phyloP scores from a whole-genome alignment of 2,329 filamentous ascomycete species.

The Parastagonospora avenae region DNA sequence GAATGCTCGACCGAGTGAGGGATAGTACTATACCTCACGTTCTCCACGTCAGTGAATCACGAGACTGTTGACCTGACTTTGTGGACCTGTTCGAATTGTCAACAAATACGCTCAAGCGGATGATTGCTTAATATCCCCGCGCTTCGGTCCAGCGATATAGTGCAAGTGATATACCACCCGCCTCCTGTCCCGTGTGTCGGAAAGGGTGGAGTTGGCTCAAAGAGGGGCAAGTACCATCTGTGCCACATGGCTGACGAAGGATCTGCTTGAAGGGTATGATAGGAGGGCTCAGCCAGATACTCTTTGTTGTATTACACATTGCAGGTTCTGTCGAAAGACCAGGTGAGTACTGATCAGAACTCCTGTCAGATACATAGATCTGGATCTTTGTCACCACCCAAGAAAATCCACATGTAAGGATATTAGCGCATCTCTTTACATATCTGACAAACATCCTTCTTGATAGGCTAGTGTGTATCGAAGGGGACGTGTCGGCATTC shows the following conservation, averaged over 20 bases:
- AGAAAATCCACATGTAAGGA: too few relatives aligned
- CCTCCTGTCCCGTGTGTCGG: background rate
- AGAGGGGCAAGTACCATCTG: background rate
- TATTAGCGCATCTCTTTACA: background rate
- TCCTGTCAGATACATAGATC: too few relatives aligned
- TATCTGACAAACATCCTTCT: background rate
- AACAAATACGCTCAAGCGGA: background rate
- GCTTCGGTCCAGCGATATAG: conserved; percentile 1
- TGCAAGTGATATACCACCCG: background rate
- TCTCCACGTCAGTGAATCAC: background rate
- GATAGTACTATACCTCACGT: too few relatives aligned
- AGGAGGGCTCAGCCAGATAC: background rate
- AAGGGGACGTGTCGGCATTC: background rate
- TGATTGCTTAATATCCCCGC: background rate
- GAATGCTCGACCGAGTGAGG: too few relatives aligned
- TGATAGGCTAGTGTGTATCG: background rate
- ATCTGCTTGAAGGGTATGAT: background rate
- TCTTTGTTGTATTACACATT: conserved; percentile 2
- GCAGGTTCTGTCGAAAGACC: background rate
- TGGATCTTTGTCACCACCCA: too few relatives aligned
- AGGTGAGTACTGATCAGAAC: background rate
- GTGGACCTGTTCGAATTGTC: background rate
- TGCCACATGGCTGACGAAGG: background rate
- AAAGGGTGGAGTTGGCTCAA: background rate
- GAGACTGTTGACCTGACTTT: background rate